Base-by-base conservation (phyloP, 768 basidiomycete species). In the Piloderma croceum region DNA sequence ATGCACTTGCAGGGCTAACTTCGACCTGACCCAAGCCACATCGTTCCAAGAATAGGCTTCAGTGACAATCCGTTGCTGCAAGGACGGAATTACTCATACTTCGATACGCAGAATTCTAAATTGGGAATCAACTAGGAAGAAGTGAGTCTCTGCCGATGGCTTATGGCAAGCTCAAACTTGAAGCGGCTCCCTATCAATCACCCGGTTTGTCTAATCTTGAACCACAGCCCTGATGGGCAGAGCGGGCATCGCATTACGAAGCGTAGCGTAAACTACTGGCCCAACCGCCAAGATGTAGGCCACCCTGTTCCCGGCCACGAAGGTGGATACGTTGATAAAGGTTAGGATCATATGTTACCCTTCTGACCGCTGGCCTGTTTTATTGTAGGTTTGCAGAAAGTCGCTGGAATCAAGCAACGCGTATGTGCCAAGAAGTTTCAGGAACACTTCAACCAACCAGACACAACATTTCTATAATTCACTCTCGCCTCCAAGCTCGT, bases 391-490 rank as follows among this genome's bases (percentile, higher is more conserved):
- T 64, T 41, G 58, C 67, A 76, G 36, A 74, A 70, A 33, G 51
- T 80, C 0, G 50, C 54, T 12, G 81, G 76, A 2, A 69, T 78
- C 17, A 80, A 79, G 49, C 64, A 73, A 39, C 77, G 79, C n/a
- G 59, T 73, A 7, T 76, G 79, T 2, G 82, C 81, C 7, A 58
- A 69, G 15, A 89, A 90, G 51, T 91, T 90, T 66, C 67, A 79
- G 53, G 90, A 92, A 56, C 81, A 87, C 50, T 81, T 57, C 45
- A 71, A 69, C 41, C 91, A 94, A 52, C n/a, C n/a, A n/a, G n/a
- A 79, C 77, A 7, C 79, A 80, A 46, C 65, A 91, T 3, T 93
- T 92, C 71, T 81, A 77, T 63, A 92, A 94, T 63, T 92, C 89
- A 5, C 71, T 93, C 34, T 52, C 72, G 2, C 51, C 66, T 0